phyloP scores from a whole-genome alignment of 2,329 filamentous ascomycete species.

The Ampelomyces quisqualis region DNA sequence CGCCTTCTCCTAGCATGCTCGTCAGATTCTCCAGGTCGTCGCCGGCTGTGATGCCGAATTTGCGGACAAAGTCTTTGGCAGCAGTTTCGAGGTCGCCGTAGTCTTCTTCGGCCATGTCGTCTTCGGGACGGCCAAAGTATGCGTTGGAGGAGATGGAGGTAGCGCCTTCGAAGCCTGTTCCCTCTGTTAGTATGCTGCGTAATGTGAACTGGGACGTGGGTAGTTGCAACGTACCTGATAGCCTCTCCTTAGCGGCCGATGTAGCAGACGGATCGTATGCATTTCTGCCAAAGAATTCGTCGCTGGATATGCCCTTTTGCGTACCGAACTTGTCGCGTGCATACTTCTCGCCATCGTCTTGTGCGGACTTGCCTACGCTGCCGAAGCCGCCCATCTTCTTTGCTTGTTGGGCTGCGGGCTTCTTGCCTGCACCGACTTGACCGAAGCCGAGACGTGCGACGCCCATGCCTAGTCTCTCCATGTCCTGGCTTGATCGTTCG shows the following conservation, averaged over 20 bases:
- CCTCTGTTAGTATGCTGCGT: slow-evolving; percentile 4
- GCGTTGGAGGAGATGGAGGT: slow-evolving; percentile 92
- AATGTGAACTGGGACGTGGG: neutral
- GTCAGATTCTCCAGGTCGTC: slow-evolving; percentile 93
- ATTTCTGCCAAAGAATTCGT: slow-evolving; percentile 96
- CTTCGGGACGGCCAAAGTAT: slow-evolving; percentile 93
- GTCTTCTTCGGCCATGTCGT: slow-evolving; percentile 67
- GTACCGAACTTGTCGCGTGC: slow-evolving; percentile 83
- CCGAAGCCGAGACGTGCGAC: slow-evolving; percentile 84
- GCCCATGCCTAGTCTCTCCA: slow-evolving; percentile 89
- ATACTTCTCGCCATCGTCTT: slow-evolving; percentile 75
- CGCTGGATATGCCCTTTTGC: slow-evolving; percentile 95
- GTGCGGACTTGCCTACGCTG: slow-evolving; percentile 70
- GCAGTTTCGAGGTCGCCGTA: slow-evolving; percentile 92
- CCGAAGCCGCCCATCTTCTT: slow-evolving; percentile 90
- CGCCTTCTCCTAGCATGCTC: slow-evolving; percentile 80
- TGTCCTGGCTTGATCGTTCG: slow-evolving; percentile 67
- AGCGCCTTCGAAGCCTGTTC: slow-evolving; percentile 80
- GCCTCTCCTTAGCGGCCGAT: slow-evolving; percentile 79
- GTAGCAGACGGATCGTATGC: slow-evolving; percentile 77
- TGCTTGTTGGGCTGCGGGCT: slow-evolving; percentile 56
- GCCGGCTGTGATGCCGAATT: slow-evolving; percentile 91
- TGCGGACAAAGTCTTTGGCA: slow-evolving; percentile 92
- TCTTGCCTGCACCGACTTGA: slow-evolving; percentile 64
- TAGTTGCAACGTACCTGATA: slow-evolving; percentile 55